Base-by-base conservation (phyloP, 192 early-diverging fungal genomes). In the Gamsiella multidivaricata region DNA sequence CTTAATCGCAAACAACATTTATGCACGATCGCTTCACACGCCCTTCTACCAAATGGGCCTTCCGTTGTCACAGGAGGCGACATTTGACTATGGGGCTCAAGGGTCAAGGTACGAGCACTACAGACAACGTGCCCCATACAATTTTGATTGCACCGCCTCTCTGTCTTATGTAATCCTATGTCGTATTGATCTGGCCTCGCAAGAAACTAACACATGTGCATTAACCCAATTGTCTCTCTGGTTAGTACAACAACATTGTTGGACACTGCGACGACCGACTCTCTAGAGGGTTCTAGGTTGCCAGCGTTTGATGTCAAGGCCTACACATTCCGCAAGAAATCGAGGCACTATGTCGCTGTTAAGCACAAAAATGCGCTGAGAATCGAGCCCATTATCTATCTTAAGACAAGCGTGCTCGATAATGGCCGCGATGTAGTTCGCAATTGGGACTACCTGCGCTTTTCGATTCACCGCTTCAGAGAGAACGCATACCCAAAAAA, bases 311-410 rank as follows among this genome's bases (percentile, higher is more conserved):
- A 75, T 61, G 63, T 75, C 42, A 75, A 66, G 33, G 71, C 71
- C 10, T 75, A 75, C 25, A 75, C 71, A 9, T 75, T 75, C 57
- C 63, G 71, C n/a, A 75, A 75, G 39, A 75, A 75, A 37, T 64
- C 71, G 6, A 23, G 71, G 23, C 71, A 75, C 57, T 75, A 75
- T 50, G 71, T 75, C 15, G 71, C 71, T 3, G 63, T 75, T 7
- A 75, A 75, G 64, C 71, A 65, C 18, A 66, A 52, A 43, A 75
- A 75, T 41, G 71, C 71, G 3, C 64, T 75, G 9, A 55, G 71
- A 0, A 75, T 75, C 26, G 71, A 75, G 26, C 71, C 71, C 23
- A 75, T 75, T 15, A 75, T 75, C 42, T 75, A 75, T 20, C 71
- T 75, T 52, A 75, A 75, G 34, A 75, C 71, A 9, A 75, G 71